Evolutionary conservation across 345 rosid genomes (phyloP), one percentile per base, ranked within the genome.

Genomic region (Populus euphratica): DNA sequence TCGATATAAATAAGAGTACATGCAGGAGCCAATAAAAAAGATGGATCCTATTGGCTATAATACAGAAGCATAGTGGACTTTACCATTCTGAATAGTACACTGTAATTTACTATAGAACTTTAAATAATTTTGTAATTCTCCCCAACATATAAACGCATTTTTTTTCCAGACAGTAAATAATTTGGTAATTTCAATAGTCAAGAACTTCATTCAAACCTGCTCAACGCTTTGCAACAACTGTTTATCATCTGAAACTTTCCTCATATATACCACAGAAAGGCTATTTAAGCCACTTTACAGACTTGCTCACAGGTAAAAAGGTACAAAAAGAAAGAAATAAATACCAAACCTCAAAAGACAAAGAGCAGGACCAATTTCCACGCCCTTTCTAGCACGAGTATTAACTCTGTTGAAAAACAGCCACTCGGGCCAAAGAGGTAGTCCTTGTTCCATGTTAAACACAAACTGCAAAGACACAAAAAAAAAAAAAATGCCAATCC

Each of bases 391-490:
- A 41, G 90, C 91, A 80, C 93, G 98, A 25, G 85, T 92, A 89
- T 89, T 93, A 43, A 96, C 95, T 87, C 98, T 86, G 78, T 86
- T 90, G 86, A 96, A 94, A 84, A 85, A 88, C 78, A 92, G 83
- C 98, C 97, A 96, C 79, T 94, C 97, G 0, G 94, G 87, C 83
- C 90, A 78, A 76, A 92, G 83, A 67, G 98, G 98, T 81, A 94
- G 90, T 62, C 97, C 98, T 87, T 96, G 98, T 76, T 94, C 99
- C 90, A 92, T 87, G 84, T 89, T 91, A 77, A 96, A 83, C 25
- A 87, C 94, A 82, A 91, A 86, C 98, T 96, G 90, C 86, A 79
- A 80, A 77, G 71, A 43, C 16, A 79, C 73, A 43, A 12, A 10
- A 25, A 25, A 41, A 41, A 41, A 33, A 0, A 43, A 74, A 49